phyloP scores from a whole-genome alignment of 805 yeast genomes.

The Suhomyces sp. region DNA sequence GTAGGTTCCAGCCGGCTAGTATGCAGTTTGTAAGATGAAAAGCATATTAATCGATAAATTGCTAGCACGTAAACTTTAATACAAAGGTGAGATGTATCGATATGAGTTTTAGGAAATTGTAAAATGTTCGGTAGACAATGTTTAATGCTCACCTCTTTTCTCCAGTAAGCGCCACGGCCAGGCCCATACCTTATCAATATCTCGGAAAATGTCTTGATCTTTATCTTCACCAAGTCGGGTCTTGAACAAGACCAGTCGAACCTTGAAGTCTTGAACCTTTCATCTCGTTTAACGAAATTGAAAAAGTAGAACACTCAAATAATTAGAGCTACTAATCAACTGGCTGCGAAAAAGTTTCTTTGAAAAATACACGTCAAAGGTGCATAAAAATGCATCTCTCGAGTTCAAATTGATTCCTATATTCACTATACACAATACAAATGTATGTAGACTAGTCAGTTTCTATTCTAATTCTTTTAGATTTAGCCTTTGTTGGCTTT shows the following conservation, averaged over 20 bases:
- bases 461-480: not conserved
- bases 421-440: not conserved
- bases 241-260: constrained; percentile 23
- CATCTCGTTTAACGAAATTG: constrained; percentile 36
- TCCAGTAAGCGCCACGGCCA: too few relatives aligned
- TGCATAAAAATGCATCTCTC: not conserved
- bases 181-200: constrained; percentile 44
- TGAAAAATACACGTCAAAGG: not conserved
- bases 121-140: too few relatives aligned
- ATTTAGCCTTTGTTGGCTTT: constrained; percentile 17
- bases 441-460: not conserved
- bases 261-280: constrained; percentile 41
- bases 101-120: too few relatives aligned
- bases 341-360: not conserved
- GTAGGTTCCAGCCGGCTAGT: too few relatives aligned
- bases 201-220: constrained; percentile 44
- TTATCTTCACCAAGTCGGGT: constrained; percentile 41
- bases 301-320: constrained; percentile 42
- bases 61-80: too few relatives aligned
- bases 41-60: too few relatives aligned
- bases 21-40: too few relatives aligned
- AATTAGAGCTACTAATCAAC: not conserved
- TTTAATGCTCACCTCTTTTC: too few relatives aligned
- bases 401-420: not conserved
- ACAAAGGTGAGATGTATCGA: too few relatives aligned